These are phyloP conservation scores for Aeminium ludgeri DNA, from an alignment of 495 filamentous ascomycete species.

Conservation along the genomic window DNA sequence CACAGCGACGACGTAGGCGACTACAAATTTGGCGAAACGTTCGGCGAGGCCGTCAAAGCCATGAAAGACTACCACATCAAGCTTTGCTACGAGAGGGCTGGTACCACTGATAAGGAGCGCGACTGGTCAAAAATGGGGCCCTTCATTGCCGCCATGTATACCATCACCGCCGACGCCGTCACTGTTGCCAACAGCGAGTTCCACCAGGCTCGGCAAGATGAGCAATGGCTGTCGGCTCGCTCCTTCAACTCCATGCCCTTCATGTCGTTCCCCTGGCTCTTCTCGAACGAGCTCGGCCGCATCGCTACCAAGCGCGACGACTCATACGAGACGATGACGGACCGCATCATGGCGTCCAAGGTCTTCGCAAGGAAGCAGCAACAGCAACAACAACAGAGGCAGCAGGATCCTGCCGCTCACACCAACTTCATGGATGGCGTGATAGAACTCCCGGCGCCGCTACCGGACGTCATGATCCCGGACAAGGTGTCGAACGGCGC, in stretches of 20 bases:
- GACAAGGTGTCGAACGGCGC: no score
- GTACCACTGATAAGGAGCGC: slow-evolving; percentile 26
- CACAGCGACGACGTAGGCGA: slow-evolving; percentile 49
- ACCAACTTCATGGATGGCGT: no score
- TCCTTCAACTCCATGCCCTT: slow-evolving; percentile 44
- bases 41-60: slow-evolving; percentile 44
- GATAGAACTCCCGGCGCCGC: no score
- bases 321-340: not conserved
- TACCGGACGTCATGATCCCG: no score
- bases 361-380: no score
- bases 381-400: no score
- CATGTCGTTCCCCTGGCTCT: slow-evolving; percentile 91
- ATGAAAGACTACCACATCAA: slow-evolving; percentile 52
- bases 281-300: slow-evolving; percentile 48
- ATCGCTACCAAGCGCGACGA: slow-evolving; percentile 7
- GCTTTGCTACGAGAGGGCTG: slow-evolving; percentile 42
- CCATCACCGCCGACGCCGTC: slow-evolving; percentile 57
- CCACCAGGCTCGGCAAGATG: slow-evolving; percentile 17
- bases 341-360: no score
- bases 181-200: slow-evolving; percentile 31
- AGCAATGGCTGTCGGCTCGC: slow-evolving; percentile 21
- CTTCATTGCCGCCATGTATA: slow-evolving; percentile 77
- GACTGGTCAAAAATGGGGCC: slow-evolving; percentile 43
- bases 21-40: slow-evolving; percentile 74
- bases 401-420: no score